These are phyloP conservation scores for Penicillium sp. DNA, from an alignment of 2,329 filamentous ascomycete species.

Conservation along the genomic window DNA sequence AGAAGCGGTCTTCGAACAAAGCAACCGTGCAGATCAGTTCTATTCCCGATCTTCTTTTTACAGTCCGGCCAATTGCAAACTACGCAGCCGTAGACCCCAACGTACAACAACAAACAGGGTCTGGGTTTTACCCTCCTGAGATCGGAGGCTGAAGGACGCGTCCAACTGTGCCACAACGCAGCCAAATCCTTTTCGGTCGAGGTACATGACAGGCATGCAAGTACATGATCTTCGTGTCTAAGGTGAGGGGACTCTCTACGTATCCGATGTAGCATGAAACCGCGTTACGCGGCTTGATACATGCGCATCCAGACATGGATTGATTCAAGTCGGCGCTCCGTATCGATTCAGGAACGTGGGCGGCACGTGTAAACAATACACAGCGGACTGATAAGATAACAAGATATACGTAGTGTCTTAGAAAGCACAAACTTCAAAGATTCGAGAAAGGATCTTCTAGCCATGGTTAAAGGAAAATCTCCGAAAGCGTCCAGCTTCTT, in stretches of 20 bases:
- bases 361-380: neutral
- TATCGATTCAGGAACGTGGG: neutral
- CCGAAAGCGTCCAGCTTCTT: neutral
- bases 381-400: neutral
- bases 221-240: too few relatives aligned
- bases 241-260: too few relatives aligned
- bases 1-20: neutral
- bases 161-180: neutral
- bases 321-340: neutral
- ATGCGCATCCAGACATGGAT: neutral
- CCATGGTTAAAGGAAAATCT: neutral
- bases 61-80: neutral
- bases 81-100: neutral
- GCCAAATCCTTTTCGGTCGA: neutral
- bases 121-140: neutral
- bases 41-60: conserved; percentile 3
- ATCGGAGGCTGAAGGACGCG: neutral
- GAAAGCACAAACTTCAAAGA: neutral
- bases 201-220: neutral
- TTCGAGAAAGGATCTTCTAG: neutral
- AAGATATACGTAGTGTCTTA: neutral
- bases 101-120: neutral
- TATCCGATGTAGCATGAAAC: neutral
- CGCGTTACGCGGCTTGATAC: neutral
- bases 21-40: conserved; percentile 5